Evolutionary conservation across 441 rosid species (phyloP), one percentile per base, ranked within the genome.

Genomic region (Euphorbia celastroides): DNA sequence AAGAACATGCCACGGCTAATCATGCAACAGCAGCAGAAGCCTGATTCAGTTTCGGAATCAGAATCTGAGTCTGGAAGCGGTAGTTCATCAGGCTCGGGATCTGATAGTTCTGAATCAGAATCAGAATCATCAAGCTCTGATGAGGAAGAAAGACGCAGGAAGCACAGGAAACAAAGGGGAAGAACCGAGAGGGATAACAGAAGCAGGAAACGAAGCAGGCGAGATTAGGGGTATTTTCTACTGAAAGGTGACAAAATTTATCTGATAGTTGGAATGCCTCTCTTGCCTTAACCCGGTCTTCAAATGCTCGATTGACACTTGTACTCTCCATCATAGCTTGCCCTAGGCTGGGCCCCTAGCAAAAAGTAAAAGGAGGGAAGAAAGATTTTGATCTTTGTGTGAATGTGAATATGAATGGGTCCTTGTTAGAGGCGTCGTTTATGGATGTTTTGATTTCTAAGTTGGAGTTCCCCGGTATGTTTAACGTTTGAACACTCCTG

Each of bases 1-100:
- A 92, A 92, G 90, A 92, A 92, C 78, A 85, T 93, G 99, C 99
- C 97, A 0, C 79, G 91, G 34, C 93, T 93, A 57, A 89, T 94
- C 75, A 88, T 89, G 98, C 93, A 90, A 80, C 97, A 88, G 63
- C 97, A 88, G 63, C 91, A 88, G 65, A 79, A 84, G 70, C 81
- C 75, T 30, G 79, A 59, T 27, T 76, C 84, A 0, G 86, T 52
- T 36, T 71, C 74, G 3, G 79, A 70, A 23, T 51, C 77, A 16
- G 81, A 65, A n/a, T 73, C 73, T 1, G 81, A 74, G 52, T 79
- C 84, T 20, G 81, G 59, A 54, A 67, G 74, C 66, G 71, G 69
- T 25, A 67, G 66, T 64, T 74, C 80, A n/a, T 83, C 84, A 0
- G 81, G 74, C 50, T 81, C 83, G 0, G 90, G 70, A 13, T 57